These are phyloP conservation scores for Tubosaeta sp. DNA, from an alignment of 768 basidiomycete species.

Conservation along the genomic window DNA sequence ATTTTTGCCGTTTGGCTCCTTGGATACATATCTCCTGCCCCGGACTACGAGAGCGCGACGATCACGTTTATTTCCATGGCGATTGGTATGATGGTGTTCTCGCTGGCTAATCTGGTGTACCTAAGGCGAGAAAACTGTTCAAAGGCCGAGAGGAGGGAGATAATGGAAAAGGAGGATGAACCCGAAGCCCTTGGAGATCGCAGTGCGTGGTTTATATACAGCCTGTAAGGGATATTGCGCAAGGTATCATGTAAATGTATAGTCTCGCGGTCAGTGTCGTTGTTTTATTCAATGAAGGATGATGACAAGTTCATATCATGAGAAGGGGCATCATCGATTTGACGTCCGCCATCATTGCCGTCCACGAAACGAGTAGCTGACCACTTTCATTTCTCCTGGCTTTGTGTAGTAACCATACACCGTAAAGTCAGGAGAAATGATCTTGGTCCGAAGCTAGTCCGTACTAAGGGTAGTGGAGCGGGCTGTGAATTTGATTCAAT, in stretches of 20 bases:
- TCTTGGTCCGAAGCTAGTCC: too few species aligned
- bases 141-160: constrained; percentile 37
- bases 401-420: too few species aligned
- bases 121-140: constrained; percentile 41
- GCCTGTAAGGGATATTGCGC: constrained; percentile 26
- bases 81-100: constrained; percentile 34
- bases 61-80: constrained; percentile 35
- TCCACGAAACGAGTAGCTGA: too few species aligned
- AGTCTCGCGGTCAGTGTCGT: too few species aligned
- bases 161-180: constrained; percentile 35
- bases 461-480: too few species aligned
- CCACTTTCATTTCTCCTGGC: too few species aligned
- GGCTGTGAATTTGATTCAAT: too few species aligned
- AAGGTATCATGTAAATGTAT: neutral
- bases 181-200: constrained; percentile 41
- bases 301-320: too few species aligned
- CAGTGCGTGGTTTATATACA: constrained; percentile 56
- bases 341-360: too few species aligned
- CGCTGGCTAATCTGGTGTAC: constrained; percentile 37
- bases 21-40: constrained; percentile 45
- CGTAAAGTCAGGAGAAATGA: too few species aligned
- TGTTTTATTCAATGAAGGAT: too few species aligned
- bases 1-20: constrained; percentile 61
- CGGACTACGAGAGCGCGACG: constrained; percentile 46
- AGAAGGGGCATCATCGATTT: too few species aligned